phyloP scores from a whole-genome alignment of 2,329 filamentous ascomycete species.

The Erysiphe pulchra region DNA sequence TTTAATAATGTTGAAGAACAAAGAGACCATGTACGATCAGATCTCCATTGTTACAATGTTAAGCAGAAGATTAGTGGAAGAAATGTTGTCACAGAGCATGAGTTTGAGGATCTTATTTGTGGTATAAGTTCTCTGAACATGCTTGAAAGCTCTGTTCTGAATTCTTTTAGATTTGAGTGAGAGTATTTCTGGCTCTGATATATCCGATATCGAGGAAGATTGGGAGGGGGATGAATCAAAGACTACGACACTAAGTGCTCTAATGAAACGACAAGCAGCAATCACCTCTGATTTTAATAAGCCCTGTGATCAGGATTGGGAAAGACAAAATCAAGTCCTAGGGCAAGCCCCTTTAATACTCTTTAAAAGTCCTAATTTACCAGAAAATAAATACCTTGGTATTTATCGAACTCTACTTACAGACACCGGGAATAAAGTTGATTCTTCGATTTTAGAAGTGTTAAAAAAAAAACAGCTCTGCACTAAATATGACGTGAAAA shows the following conservation, averaged over 20 bases:
- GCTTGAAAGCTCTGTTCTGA: constrained; percentile 1
- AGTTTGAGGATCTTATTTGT: constrained; percentile 69
- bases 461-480: constrained; percentile 55
- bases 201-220: constrained; percentile 36
- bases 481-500: constrained; percentile 24
- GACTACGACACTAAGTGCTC: constrained; percentile 45
- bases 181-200: constrained; percentile 67
- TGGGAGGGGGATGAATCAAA: constrained; percentile 25
- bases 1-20: constrained; percentile 60
- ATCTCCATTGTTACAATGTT: constrained; percentile 81
- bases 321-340: constrained; percentile 24
- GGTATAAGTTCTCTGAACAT: constrained; percentile 6
- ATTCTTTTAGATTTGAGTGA: constrained; percentile 47
- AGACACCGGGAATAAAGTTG: constrained; percentile 39
- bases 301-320: constrained; percentile 21
- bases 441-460: constrained; percentile 33
- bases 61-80: constrained; percentile 67
- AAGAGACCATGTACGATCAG: constrained; percentile 63
- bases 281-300: constrained; percentile 22
- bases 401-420: constrained; percentile 67
- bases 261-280: constrained; percentile 64
- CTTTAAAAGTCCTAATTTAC: constrained; percentile 55
- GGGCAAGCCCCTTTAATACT: constrained; percentile 59
- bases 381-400: constrained; percentile 56
- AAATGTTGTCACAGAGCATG: constrained; percentile 45